Base-by-base conservation (phyloP, 2,329 filamentous ascomycete genomes). In the Alternaria dauci region DNA sequence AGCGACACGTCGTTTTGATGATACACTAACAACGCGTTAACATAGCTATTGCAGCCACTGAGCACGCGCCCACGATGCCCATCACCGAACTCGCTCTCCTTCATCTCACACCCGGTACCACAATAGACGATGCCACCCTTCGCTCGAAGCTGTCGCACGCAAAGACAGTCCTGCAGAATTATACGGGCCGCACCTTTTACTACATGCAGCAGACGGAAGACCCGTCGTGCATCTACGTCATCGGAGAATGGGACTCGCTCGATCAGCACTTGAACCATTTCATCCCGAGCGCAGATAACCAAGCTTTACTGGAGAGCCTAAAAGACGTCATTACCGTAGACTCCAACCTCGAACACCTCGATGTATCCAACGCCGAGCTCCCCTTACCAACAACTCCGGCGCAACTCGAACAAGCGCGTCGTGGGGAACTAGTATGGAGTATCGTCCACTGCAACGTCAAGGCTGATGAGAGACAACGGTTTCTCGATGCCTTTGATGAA, bases 31-130 rank as follows among this genome's bases (percentile, higher is more conserved):
- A 23, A 36, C 7, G 23, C 23, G 8, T 42, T 51, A 36, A 43
- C 46, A 9, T 23, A 43, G 44, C 26, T 20, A 32, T n/a, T 20
- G 30, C 55, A 57, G 38, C 8, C 39, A 38, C n/a, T 23, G 23
- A 32, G 44, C 18, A 18, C 36, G 36, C n/a, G 25, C 12, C 14
- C 25, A 61, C 59, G 34, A 81, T 81, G 78, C 28, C 76, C 16
- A 71, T 81, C 53, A 83, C 81, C n/a, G 81, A 84, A 67, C 64
- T 84, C 39, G 82, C 81, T 3, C 77, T 81, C 36, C 74, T 83
- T 6, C 78, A 72, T 20, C 69, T 83, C 30, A 72, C 71, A 14
- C 62, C 70, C 30, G 62, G 65, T 36, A 67, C 65, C 39, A 63
- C 67, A 18, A 25, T 66, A 43, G 41, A 66, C 4, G 62, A 72